Base-by-base conservation (phyloP, 352 stramenopile species). In the Pythium grandisporangium region DNA sequence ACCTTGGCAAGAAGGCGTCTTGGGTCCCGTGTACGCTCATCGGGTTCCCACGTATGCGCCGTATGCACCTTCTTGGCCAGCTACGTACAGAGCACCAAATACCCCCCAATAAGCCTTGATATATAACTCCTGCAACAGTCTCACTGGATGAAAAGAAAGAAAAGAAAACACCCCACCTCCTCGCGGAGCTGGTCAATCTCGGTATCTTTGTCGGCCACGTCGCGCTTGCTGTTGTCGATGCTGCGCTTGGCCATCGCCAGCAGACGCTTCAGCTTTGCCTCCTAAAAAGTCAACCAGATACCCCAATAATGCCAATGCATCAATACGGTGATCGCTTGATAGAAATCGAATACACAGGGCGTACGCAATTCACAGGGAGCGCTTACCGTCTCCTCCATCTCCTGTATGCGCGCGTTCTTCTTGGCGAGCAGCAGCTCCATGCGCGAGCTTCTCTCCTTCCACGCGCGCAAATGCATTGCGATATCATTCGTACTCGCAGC, bases 221-320 rank as follows among this genome's bases (percentile, higher is more conserved):
- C 76, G 45, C 84, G 70, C 42, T 91, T 89, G 51, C 78, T 93
- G 54, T 90, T 93, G 46, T 93, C 80, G 44, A 93, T 89, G 48
- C 80, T 93, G 30, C 80, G 72, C 51, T 93, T 93, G n/a, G 80
- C 80, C 71, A 90, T 79, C 10, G 76, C 74, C 25, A 93, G 53
- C 43, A 93, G 44, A 4, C 80, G 68, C 63, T 91, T 93, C 32
- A 93, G 37, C 43, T 90, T 93, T 21, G 55, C 55, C 42, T 93
- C 77, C 70, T 89, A 37, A 40, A 36, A 8, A 41, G 16, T 33
- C 16, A 17, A 10, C 7, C 6, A 23, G 12, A 32, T 24, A 3
- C 14, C 37, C n/a, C n/a, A n/a, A n/a, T n/a, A n/a, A n/a, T n/a
- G n/a, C n/a, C n/a, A n/a, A n/a, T n/a, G n/a, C n/a, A n/a, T n/a